Percentiles rank a stretch among this genome's conserved stretches.
phyloP scores from a whole-genome alignment of 768 basidiomycete species.

The Termitomyces sp. region DNA sequence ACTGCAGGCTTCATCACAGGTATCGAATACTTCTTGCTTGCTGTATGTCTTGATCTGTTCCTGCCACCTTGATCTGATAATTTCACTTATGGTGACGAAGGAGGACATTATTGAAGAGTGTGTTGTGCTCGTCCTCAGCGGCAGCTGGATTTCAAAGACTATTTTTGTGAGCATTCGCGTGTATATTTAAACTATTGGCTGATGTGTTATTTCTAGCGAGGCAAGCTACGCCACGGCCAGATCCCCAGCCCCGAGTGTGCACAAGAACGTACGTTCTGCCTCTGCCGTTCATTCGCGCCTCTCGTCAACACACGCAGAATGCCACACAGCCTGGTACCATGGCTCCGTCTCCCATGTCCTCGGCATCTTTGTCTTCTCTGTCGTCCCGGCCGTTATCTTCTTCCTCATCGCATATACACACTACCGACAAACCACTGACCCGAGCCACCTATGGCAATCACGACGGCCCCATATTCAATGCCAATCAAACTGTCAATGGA shows the following conservation, averaged over 20 bases:
- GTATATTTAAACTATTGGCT: not conserved
- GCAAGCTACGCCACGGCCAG: constrained; percentile 25
- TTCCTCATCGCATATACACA: constrained; percentile 33
- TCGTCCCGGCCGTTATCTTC: constrained; percentile 29
- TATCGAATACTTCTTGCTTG: constrained; percentile 31
- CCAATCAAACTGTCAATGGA: not conserved
- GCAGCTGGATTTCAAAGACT: constrained; percentile 28
- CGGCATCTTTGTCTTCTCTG: constrained; percentile 30
- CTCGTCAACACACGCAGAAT: constrained; percentile 21
- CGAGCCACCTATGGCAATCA: constrained; percentile 19
- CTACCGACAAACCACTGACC: constrained; percentile 33
- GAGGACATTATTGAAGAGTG: constrained; percentile 33
- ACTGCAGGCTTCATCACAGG: constrained; percentile 28
- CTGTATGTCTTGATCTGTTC: constrained; percentile 21
- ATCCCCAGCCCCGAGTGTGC: constrained; percentile 20
- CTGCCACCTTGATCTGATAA: not conserved
- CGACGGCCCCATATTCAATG: not conserved
- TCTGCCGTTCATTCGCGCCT: not conserved
- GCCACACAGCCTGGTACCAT: constrained; percentile 30
- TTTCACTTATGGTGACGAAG: constrained; percentile 12
- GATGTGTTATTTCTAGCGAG: constrained; percentile 17
- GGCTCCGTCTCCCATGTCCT: constrained; percentile 31
- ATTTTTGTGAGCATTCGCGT: constrained; percentile 25
- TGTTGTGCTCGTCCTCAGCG: constrained; percentile 24
- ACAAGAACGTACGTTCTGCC: constrained; percentile 26